These are phyloP conservation scores for Eucalyptus albens DNA, from an alignment of 345 rosid genomes.

Conservation along the genomic window DNA sequence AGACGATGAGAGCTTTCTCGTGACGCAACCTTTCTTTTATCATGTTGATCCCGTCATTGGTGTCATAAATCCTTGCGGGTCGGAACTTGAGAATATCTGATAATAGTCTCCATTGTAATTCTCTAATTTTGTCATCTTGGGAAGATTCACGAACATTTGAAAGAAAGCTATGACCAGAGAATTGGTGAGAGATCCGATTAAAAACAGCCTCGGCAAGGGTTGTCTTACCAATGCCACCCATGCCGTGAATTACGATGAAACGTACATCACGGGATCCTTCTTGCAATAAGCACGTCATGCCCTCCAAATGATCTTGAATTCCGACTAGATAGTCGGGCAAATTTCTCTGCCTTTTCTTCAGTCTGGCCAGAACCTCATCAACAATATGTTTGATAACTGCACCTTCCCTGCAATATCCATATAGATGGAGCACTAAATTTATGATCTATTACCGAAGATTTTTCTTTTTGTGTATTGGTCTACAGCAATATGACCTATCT, in stretches of 20 bases:
- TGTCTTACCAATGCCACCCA: constrained; percentile 1
- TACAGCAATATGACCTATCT: not conserved
- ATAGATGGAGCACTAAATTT: not conserved
- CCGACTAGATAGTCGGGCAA: not conserved
- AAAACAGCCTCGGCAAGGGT: not conserved
- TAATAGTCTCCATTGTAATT: not conserved
- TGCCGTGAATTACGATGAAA: not conserved
- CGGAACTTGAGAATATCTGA: not conserved
- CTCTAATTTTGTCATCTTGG: not conserved
- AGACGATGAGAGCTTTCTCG: not conserved
- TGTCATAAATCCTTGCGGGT: no score
- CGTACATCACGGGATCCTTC: not conserved
- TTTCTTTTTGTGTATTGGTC: not conserved
- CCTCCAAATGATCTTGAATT: not conserved
- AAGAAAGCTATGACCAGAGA: not conserved
- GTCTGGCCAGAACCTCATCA: not conserved
- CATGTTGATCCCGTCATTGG: not conserved
- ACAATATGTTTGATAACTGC: not conserved
- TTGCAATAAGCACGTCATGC: not conserved
- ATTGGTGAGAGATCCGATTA: not conserved
- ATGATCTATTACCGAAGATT: not conserved
- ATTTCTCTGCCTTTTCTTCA: not conserved
- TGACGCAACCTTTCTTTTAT: not conserved
- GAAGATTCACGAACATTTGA: not conserved
- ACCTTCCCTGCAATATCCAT: not conserved